phyloP scores from a whole-genome alignment of 169 alveolate genomes.

The Plasmodium cynomolgi region DNA sequence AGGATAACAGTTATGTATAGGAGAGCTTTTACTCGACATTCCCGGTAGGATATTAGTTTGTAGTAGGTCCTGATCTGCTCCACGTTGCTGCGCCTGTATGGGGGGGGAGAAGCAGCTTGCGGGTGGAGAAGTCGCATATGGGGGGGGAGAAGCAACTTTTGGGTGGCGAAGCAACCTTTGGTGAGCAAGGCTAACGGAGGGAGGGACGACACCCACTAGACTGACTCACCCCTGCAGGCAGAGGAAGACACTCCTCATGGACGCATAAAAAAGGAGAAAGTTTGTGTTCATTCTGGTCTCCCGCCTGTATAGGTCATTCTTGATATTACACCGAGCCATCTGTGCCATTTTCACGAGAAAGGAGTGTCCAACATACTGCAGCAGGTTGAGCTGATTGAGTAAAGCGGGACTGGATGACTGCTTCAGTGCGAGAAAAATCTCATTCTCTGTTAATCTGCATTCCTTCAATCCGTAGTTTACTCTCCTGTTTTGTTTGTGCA shows the following conservation, averaged over 20 bases:
- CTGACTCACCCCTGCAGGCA: slow-evolving; percentile 17
- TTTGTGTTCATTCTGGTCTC: not conserved
- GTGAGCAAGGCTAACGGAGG: not conserved
- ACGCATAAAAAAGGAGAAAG: not conserved
- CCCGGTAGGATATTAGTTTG: slow-evolving; percentile 15
- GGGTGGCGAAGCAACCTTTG: not conserved
- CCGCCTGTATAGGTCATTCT: not conserved
- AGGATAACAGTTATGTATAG: slow-evolving; percentile 7
- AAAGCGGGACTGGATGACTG: not conserved
- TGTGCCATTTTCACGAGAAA: slow-evolving; percentile 8
- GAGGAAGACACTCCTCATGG: not conserved
- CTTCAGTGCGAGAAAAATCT: not conserved
- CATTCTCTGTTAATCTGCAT: slow-evolving; percentile 8
- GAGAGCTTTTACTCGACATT: slow-evolving; percentile 8
- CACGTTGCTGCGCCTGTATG: not conserved
- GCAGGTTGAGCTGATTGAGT: not conserved
- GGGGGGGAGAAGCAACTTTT: not conserved
- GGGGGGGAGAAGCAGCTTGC: not conserved
- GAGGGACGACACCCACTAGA: not conserved
- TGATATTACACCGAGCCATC: not conserved
- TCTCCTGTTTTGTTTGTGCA: slow-evolving; percentile 1
- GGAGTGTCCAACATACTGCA: not conserved
- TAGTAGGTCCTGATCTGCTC: not conserved
- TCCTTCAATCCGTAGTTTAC: not conserved
- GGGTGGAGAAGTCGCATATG: too few species aligned